Conservation (phyloP, 2,329 filamentous ascomycete genomes). For the Diaporthe humulicola region DNA sequence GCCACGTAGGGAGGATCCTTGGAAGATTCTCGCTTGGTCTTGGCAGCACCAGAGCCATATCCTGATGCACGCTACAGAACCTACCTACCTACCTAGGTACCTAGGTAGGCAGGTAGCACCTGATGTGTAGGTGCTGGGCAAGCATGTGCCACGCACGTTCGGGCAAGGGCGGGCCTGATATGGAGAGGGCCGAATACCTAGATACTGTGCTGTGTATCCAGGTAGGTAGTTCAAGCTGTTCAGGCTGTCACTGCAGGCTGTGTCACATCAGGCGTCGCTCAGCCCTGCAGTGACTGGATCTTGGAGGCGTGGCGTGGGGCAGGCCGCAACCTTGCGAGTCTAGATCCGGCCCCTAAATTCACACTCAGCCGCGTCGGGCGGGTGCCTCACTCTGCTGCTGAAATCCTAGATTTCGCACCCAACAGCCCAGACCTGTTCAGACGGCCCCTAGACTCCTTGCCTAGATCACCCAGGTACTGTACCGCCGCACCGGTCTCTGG, state of each 20-base stretch:
- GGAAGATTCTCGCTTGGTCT: slow-evolving; percentile 21
- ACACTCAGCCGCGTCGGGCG: slow-evolving; percentile 10
- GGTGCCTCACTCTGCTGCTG: neutral
- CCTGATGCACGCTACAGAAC: neutral
- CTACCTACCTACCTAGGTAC: no score
- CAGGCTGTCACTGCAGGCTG: slow-evolving; percentile 5
- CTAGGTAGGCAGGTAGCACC: no score
- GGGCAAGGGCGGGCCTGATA: neutral
- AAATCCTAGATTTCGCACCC: slow-evolving; percentile 28
- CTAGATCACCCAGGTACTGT: slow-evolving; percentile 24
- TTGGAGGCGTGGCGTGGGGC: slow-evolving; percentile 26
- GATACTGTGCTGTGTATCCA: no score
- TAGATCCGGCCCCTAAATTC: slow-evolving; percentile 27
- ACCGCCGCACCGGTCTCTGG: neutral
- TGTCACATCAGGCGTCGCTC: slow-evolving; percentile 23
- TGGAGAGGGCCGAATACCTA: neutral
- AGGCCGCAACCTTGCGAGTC: slow-evolving; percentile 9
- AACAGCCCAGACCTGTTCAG: neutral
- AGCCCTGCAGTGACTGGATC: slow-evolving; percentile 25
- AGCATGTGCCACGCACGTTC: neutral
- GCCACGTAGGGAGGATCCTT: slow-evolving; percentile 21
- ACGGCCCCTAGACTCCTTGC: neutral
- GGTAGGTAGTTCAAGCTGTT: neutral
- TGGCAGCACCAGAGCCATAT: slow-evolving; percentile 9
- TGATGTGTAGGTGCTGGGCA: neutral